phyloP scores from a whole-genome alignment of 768 basidiomycete genomes.

The Suillus placidus region DNA sequence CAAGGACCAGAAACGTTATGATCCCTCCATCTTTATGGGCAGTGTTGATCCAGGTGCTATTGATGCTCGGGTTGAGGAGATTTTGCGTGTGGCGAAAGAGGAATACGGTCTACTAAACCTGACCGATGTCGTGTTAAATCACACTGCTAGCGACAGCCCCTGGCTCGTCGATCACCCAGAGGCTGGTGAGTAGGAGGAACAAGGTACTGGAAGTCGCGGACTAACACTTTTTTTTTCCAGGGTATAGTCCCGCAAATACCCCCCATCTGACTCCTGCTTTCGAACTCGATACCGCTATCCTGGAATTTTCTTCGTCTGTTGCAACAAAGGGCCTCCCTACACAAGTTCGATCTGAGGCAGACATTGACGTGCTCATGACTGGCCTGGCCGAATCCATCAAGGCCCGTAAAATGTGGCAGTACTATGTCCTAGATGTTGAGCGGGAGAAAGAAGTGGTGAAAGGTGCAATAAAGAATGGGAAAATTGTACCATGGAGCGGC shows the following conservation, averaged over 20 bases:
- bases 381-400: conserved; percentile 67
- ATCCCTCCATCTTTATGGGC: conserved; percentile 66
- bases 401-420: conserved; percentile 84
- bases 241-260: conserved; percentile 87
- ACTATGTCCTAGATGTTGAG: conserved; percentile 82
- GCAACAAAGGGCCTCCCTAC: conserved; percentile 72
- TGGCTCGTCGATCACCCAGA: conserved; percentile 96
- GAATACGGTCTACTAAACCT: conserved; percentile 88
- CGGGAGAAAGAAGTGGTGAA: conserved; percentile 61
- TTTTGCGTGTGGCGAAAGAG: conserved; percentile 71
- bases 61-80: conserved; percentile 57
- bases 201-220: not conserved
- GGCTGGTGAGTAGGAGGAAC: conserved; percentile 60
- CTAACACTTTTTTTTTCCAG: conserved; percentile 45
- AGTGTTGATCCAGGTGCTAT: conserved; percentile 52
- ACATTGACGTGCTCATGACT: conserved; percentile 66
- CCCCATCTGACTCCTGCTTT: conserved; percentile 93
- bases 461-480: conserved; percentile 32
- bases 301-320: conserved; percentile 77
- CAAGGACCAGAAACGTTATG: conserved; percentile 82
- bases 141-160: conserved; percentile 91
- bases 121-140: conserved; percentile 97
- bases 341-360: conserved; percentile 58
- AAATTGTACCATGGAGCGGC: conserved; percentile 62
- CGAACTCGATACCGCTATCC: conserved; percentile 85